phyloP scores from a whole-genome alignment of 83 land plant genomes.

The Isoetes engelmannii region DNA sequence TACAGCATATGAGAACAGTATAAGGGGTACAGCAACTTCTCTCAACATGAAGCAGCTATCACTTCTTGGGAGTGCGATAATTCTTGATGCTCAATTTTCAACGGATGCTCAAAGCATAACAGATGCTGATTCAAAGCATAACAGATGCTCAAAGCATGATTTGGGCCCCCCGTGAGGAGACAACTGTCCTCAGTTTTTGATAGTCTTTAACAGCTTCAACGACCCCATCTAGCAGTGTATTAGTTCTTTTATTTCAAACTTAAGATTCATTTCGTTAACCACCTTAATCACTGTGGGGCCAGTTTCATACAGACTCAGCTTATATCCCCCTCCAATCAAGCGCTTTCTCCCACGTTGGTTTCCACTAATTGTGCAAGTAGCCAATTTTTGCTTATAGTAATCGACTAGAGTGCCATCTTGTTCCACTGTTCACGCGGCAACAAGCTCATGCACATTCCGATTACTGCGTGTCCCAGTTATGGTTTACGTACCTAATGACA shows the following conservation, averaged over 20 bases:
- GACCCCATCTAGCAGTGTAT: no score
- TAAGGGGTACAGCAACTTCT: no score
- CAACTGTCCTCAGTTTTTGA: no score
- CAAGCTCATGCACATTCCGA: slow-evolving; percentile 4
- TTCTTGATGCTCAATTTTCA: no score
- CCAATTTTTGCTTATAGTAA: slow-evolving; percentile 6
- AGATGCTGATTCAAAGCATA: no score
- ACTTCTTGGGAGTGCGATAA: no score
- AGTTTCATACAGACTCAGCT: neutral
- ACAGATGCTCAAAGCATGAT: no score
- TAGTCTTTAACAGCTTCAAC: no score
- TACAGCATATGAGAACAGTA: no score
- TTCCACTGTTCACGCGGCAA: neutral
- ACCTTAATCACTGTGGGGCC: neutral
- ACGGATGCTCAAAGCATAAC: no score
- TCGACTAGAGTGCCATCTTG: slow-evolving; percentile 7
- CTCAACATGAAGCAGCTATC: no score
- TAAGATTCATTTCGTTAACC: slow-evolving; percentile 1
- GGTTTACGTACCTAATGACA: neutral
- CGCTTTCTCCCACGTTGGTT: neutral
- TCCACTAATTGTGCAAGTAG: neutral
- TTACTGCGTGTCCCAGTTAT: slow-evolving; percentile 12
- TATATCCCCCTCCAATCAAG: neutral
- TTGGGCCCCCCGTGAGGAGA: no score
- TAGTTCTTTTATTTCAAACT: neutral